These are phyloP conservation scores for Colletotrichum truncatum DNA, from an alignment of 2,329 filamentous ascomycete genomes.

Conservation along the genomic window DNA sequence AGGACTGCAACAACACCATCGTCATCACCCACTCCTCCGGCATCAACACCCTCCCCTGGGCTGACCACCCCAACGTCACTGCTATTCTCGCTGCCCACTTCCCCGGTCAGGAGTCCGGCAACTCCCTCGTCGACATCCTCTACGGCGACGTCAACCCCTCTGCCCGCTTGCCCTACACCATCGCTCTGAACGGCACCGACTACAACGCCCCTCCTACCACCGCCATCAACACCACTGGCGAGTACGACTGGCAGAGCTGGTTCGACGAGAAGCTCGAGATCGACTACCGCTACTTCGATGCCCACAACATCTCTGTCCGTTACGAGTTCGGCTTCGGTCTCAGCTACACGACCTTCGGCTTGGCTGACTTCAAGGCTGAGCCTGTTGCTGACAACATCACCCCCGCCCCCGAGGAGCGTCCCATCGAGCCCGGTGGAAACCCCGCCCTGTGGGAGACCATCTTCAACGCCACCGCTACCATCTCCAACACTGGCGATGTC, in stretches of 20 bases:
- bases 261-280: slow-evolving; percentile 74
- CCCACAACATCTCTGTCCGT: slow-evolving; percentile 64
- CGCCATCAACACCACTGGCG: slow-evolving; percentile 44
- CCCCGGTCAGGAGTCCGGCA: slow-evolving; percentile 77
- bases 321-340: slow-evolving; percentile 77
- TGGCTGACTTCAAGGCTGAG: slow-evolving; percentile 44
- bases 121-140: slow-evolving; percentile 72
- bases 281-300: slow-evolving; percentile 74
- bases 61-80: slow-evolving; percentile 70
- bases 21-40: slow-evolving; percentile 78
- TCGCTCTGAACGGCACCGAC: slow-evolving; percentile 64
- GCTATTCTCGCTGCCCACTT: slow-evolving; percentile 75
- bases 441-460: slow-evolving; percentile 62
- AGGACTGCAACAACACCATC: slow-evolving; percentile 57
- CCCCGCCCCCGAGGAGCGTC: slow-evolving; percentile 37
- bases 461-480: slow-evolving; percentile 53
- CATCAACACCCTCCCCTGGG: slow-evolving; percentile 65
- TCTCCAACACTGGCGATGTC: slow-evolving; percentile 61
- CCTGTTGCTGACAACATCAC: slow-evolving; percentile 36
- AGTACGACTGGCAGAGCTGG: slow-evolving; percentile 52
- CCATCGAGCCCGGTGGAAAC: slow-evolving; percentile 61
- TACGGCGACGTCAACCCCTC: slow-evolving; percentile 76
- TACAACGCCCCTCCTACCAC: slow-evolving; percentile 53
- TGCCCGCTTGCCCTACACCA: slow-evolving; percentile 77
- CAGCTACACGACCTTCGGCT: slow-evolving; percentile 72